These are phyloP conservation scores for Aspergillus ochraceus DNA, from an alignment of 2,329 filamentous ascomycete genomes.

Conservation along the genomic window DNA sequence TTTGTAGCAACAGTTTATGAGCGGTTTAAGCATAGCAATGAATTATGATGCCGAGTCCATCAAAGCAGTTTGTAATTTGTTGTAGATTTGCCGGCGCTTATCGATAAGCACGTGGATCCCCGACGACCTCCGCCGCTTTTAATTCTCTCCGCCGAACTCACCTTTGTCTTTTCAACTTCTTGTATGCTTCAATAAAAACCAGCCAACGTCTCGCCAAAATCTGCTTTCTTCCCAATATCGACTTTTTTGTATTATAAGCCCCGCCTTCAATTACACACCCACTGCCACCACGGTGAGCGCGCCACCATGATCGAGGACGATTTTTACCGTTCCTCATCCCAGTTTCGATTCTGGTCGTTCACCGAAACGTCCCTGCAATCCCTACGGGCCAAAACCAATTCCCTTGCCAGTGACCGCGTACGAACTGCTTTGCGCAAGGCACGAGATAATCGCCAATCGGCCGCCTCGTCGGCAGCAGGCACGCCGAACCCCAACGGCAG, in stretches of 20 bases:
- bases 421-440: constrained; percentile 56
- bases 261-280: background rate
- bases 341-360: constrained; percentile 92
- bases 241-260: background rate
- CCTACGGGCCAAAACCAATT: constrained; percentile 76
- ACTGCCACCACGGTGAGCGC: background rate
- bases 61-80: background rate
- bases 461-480: constrained; percentile 32
- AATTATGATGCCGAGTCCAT: background rate
- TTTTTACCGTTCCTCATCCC: constrained; percentile 83
- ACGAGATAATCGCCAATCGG: constrained; percentile 35
- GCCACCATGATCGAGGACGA: constrained; percentile 78
- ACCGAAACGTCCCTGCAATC: constrained; percentile 69
- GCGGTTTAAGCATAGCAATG: background rate
- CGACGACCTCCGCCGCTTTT: constrained; percentile 3
- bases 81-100: constrained; percentile 3
- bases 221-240: background rate
- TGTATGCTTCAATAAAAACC: background rate
- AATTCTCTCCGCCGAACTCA: background rate
- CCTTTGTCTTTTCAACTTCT: background rate
- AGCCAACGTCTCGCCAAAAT: background rate
- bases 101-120: constrained; percentile 26
- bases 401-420: constrained; percentile 70
- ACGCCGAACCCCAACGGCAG: constrained; percentile 32
- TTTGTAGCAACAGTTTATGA: background rate